phyloP scores from a whole-genome alignment of 805 yeast species.

The Candida easanensis region DNA sequence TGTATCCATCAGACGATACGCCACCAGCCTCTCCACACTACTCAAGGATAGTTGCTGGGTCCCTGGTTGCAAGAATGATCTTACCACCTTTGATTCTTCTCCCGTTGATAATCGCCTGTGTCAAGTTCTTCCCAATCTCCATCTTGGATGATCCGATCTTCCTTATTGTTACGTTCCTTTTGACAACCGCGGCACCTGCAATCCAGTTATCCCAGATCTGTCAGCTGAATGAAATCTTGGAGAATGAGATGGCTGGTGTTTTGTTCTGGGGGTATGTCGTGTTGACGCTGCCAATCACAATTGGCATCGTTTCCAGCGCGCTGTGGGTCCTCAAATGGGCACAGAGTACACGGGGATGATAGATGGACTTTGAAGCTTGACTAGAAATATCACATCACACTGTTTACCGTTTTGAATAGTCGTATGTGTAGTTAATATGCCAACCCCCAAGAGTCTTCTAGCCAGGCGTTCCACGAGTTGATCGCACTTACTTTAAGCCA shows the following conservation, averaged over 20 bases:
- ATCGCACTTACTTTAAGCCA: too few relatives aligned
- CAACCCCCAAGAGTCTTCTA: too few relatives aligned
- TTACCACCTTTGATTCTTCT: constrained; percentile 65
- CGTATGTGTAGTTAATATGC: too few relatives aligned
- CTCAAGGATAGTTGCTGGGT: constrained; percentile 58
- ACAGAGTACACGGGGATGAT: too few relatives aligned
- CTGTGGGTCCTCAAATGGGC: constrained; percentile 47
- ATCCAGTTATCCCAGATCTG: constrained; percentile 80
- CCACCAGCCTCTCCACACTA: constrained; percentile 66
- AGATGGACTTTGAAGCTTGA: too few relatives aligned
- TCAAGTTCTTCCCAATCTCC: constrained; percentile 60
- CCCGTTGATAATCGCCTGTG: constrained; percentile 64
- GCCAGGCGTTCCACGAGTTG: too few relatives aligned
- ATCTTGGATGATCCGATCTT: constrained; percentile 81
- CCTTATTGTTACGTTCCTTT: constrained; percentile 68
- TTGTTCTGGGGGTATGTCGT: constrained; percentile 81
- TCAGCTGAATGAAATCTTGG: constrained; percentile 70
- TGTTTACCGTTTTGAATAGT: too few relatives aligned
- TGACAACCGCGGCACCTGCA: constrained; percentile 81
- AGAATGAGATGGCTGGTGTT: constrained; percentile 80
- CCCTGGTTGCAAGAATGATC: constrained; percentile 75
- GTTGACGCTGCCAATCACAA: constrained; percentile 73
- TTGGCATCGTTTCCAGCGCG: constrained; percentile 65
- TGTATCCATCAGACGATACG: constrained; percentile 64
- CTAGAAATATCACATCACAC: too few relatives aligned